Evolutionary conservation across 352 stramenopile genomes (phyloP), one percentile per base, ranked within the genome.

Genomic region (Phytophthora niederhauseri): DNA sequence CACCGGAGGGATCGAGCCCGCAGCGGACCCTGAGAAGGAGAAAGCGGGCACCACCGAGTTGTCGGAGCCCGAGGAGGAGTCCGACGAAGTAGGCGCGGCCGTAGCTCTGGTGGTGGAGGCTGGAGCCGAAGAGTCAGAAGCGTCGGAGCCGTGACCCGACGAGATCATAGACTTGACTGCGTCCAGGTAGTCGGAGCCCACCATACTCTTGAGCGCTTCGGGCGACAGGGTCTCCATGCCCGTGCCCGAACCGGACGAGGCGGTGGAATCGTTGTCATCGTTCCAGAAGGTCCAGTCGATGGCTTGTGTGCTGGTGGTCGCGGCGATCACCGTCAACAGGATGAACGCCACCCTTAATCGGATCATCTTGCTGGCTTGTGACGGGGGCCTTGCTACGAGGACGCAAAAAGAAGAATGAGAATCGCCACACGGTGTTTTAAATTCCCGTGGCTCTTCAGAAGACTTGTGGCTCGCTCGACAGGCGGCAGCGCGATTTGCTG

Each of bases 261-360:
- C 20, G n/a, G 48, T 52, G 31, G 65, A 65, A 50, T 73, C 60
- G 20, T 71, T 48, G 24, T 74, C 70, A 52, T 75, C 52, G 48
- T 75, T 72, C 66, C 66, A 78, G 60, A 78, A 77, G 2, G 51
- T 75, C 71, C 66, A 78, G 34, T 75, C 61, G 53, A 75, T 54
- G 17, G 61, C 71, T 58, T 69, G 66, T 64, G 66, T 75, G 1
- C 31, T 50, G 61, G 56, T 66, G 59, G 58, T 66, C 46, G 24
- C 62, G 50, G 30, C 53, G 57, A 73, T 30, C 6, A 28, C 8
- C 28, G 59, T 34, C 28, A 76, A 49, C 20, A 66, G 4, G 15
- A 66, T 19, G 24, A 73, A 31, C 20, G 45, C 24, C 0, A 57
- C 6, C 36, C 46, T 70, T 50, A 49, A 62, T 41, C 66, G 61